Percentiles rank a stretch among this genome's conserved stretches.
phyloP scores from a whole-genome alignment of 257 asterid genomes.

The Solanum chiquidenum region DNA sequence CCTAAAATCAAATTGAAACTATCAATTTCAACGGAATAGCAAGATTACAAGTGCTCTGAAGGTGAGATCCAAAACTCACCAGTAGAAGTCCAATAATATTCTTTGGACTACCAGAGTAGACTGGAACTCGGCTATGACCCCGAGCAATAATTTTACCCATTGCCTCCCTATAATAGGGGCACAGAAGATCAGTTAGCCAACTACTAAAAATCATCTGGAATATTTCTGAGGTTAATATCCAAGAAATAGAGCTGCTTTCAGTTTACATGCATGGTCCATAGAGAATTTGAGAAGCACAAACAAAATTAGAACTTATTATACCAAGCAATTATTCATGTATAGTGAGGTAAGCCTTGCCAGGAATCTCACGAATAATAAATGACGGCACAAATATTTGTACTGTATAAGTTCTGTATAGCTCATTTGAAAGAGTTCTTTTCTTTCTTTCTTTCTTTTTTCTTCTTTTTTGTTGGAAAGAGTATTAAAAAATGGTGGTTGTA shows the following conservation, averaged over 20 bases:
- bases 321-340: not conserved
- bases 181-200: not conserved
- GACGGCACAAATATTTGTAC: not conserved
- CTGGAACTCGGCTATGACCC: conserved; percentile 91
- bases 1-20: conserved; percentile 24
- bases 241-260: not conserved
- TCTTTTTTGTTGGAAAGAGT: not conserved
- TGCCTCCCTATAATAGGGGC: conserved; percentile 57
- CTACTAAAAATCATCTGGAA: not conserved
- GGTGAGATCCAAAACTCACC: conserved; percentile 23
- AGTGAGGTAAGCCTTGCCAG: not conserved
- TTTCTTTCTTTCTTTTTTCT: not conserved
- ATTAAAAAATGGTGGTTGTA: not conserved
- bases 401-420: not conserved
- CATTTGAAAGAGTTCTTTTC: not conserved
- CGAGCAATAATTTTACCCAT: conserved; percentile 79
- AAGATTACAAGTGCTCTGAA: not conserved
- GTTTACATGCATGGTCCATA: not conserved
- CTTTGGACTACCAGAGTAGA: conserved; percentile 60
- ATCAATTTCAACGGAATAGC: not conserved
- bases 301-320: not conserved
- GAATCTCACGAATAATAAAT: not conserved
- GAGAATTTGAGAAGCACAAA: not conserved
- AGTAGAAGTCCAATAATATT: conserved; percentile 72
- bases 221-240: not conserved